Percentiles rank a stretch among this genome's conserved stretches.
These are phyloP conservation scores for Fusarium sp. DNA, from an alignment of 2,329 filamentous ascomycete species.

Conservation along the genomic window DNA sequence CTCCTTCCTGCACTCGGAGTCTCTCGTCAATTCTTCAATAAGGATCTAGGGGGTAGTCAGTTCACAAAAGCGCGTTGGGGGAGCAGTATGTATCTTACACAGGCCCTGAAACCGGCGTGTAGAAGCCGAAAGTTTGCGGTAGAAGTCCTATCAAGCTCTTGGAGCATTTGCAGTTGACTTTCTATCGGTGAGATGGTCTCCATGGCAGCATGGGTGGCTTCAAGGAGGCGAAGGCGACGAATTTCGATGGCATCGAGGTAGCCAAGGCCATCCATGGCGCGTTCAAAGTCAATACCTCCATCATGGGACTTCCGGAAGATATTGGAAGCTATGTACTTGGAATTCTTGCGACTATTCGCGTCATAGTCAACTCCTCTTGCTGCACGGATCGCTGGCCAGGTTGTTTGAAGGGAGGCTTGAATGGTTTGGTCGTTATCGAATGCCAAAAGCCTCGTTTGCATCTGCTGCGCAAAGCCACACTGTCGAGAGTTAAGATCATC, in stretches of 20 bases:
- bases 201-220: conserved; percentile 32
- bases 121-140: conserved; percentile 43
- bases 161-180: conserved; percentile 32
- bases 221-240: conserved; percentile 44
- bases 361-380: conserved; percentile 27
- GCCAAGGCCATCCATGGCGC: conserved; percentile 45
- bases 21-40: conserved; percentile 34
- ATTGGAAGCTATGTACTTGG: conserved; percentile 33
- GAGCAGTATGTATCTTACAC: conserved; percentile 38
- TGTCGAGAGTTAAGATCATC: conserved; percentile 34
- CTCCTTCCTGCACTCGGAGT: conserved; percentile 12
- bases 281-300: conserved; percentile 41
- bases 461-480: conserved; percentile 46
- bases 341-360: conserved; percentile 42
- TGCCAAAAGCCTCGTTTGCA: conserved; percentile 43
- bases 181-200: conserved; percentile 12
- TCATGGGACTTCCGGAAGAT: conserved; percentile 43
- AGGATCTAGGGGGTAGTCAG: conserved; percentile 38
- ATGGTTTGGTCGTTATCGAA: conserved; percentile 45
- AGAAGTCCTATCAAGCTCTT: conserved; percentile 45
- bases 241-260: conserved; percentile 47
- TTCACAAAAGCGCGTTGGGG: not conserved
- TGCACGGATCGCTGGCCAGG: conserved; percentile 32
- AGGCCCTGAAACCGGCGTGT: conserved; percentile 47
- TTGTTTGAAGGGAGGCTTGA: conserved; percentile 23